Conservation (phyloP, 768 basidiomycete species). For the Asterophora lycoperdoides region DNA sequence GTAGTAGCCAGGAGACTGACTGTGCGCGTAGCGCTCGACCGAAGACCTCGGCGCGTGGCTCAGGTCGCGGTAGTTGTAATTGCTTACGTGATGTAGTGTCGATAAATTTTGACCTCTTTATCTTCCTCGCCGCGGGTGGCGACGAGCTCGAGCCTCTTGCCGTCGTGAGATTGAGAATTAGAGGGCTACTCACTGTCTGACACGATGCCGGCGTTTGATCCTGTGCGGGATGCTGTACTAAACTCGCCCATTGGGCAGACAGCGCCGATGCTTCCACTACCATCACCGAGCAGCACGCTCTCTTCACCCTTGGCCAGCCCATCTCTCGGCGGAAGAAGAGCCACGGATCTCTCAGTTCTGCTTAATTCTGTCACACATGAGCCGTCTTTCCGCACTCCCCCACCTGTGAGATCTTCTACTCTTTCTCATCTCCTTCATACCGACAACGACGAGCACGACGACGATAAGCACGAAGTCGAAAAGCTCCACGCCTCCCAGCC, state of each 20-base stretch:
- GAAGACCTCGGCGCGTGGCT: conserved; percentile 56
- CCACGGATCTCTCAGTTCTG: conserved; percentile 73
- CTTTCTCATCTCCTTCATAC: conserved; percentile 38
- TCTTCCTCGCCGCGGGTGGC: conserved; percentile 18
- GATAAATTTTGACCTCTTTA: conserved; percentile 20
- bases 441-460: conserved; percentile 21
- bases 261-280: conserved; percentile 22
- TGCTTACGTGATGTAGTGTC: conserved; percentile 19
- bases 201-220: conserved; percentile 74
- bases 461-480: conserved; percentile 28
- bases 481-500: conserved; percentile 30
- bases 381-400: conserved; percentile 23
- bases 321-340: conserved; percentile 50
- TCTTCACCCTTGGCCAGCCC: conserved; percentile 43
- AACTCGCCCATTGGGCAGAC: conserved; percentile 63
- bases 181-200: conserved; percentile 17
- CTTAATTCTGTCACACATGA: conserved; percentile 58
- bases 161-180: conserved; percentile 6
- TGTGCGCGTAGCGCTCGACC: conserved; percentile 47
- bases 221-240: conserved; percentile 81
- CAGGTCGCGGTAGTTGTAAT: conserved; percentile 21
- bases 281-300: conserved; percentile 21
- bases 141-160: conserved; percentile 17
- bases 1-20: neutral
- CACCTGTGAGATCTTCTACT: conserved; percentile 38